These are phyloP conservation scores for Nematodospora valgi DNA, from an alignment of 805 yeast genomes.

Conservation along the genomic window DNA sequence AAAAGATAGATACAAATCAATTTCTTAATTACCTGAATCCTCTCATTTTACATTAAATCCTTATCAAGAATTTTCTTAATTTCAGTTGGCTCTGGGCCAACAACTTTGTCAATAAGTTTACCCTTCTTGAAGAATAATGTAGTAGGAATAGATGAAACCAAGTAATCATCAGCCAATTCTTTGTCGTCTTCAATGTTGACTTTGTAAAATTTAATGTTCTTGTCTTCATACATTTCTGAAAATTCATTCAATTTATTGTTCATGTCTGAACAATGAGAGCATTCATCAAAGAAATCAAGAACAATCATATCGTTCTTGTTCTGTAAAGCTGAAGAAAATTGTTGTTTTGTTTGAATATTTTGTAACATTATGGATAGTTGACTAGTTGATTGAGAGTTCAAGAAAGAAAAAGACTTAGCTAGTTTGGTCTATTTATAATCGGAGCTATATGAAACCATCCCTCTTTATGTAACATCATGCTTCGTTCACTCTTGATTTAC, in stretches of 20 bases:
- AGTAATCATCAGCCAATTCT: conserved; percentile 63
- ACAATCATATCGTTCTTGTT: conserved; percentile 41
- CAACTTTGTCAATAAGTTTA: conserved; percentile 66
- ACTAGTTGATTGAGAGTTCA: background rate
- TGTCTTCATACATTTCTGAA: conserved; percentile 43
- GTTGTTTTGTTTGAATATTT: conserved; percentile 8
- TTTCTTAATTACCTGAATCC: too few species aligned
- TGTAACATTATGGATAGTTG: conserved; percentile 9
- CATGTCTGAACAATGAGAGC: conserved; percentile 96
- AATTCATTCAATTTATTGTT: conserved; percentile 86
- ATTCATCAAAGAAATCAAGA: conserved; percentile 95
- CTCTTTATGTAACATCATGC: too few species aligned
- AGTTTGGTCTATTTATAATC: too few species aligned
- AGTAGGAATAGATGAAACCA: conserved; percentile 53
- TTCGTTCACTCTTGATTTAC: too few species aligned
- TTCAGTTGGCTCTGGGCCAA: conserved; percentile 84
- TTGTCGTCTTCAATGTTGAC: conserved; percentile 82
- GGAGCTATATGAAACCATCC: too few species aligned
- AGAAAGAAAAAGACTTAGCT: background rate
- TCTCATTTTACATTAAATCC: conserved; percentile 6
- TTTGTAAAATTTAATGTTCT: conserved; percentile 71
- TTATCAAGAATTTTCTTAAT: conserved; percentile 56
- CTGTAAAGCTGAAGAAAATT: conserved; percentile 8
- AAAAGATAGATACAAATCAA: conserved; percentile 1
- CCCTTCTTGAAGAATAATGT: conserved; percentile 76